Percentiles rank a stretch among this genome's conserved stretches.
phyloP scores from a whole-genome alignment of 2,329 filamentous ascomycete genomes.

The Alternaria brassicae region DNA sequence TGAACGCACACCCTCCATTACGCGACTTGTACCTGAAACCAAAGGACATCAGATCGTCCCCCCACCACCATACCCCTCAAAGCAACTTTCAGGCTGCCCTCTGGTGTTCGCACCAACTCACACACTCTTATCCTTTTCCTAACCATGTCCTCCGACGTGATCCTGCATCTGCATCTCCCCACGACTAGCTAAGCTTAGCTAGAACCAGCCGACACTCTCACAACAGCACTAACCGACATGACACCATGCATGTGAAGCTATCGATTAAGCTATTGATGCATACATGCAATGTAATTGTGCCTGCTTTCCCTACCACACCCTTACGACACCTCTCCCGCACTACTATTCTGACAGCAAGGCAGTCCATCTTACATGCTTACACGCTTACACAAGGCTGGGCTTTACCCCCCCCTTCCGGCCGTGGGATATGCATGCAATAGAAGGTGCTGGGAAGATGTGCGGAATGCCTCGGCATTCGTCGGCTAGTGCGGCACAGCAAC shows the following conservation, averaged over 20 bases:
- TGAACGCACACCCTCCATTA: background rate
- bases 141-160: slow-evolving; percentile 13
- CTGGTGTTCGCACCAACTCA: background rate
- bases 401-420: slow-evolving; percentile 5
- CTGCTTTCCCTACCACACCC: slow-evolving; percentile 11
- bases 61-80: slow-evolving; percentile 6
- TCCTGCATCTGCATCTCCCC: background rate
- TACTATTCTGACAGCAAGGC: background rate
- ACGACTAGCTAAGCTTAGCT: background rate
- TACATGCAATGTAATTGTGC: slow-evolving; percentile 17
- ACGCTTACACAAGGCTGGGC: background rate
- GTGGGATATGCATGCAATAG: slow-evolving; percentile 37
- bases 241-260: slow-evolving; percentile 7
- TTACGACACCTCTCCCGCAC: background rate
- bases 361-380: background rate
- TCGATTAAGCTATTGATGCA: slow-evolving; percentile 17
- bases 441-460: slow-evolving; percentile 27
- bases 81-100: slow-evolving; percentile 11
- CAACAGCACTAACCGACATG: background rate
- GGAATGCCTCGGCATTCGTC: slow-evolving; percentile 30
- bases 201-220: background rate
- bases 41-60: background rate
- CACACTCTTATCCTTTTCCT: background rate
- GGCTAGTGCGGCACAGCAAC: slow-evolving; percentile 14
- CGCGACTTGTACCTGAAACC: slow-evolving; percentile 6